phyloP scores from a whole-genome alignment of 805 yeast genomes.

The Cyberlindnera mississippiensis region DNA sequence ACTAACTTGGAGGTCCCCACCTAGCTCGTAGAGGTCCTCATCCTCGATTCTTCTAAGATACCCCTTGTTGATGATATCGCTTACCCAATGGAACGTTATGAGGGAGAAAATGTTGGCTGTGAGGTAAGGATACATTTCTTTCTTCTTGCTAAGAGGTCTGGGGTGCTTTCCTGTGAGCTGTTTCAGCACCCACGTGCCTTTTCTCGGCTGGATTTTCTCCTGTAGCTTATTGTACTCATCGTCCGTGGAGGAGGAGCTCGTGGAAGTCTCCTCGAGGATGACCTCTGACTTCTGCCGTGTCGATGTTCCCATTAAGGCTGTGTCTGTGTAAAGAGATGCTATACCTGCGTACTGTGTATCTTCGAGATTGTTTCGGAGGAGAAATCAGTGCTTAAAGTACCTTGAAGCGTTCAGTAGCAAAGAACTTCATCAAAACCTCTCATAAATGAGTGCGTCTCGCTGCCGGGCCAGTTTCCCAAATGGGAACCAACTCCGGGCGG shows the following conservation, averaged over 20 bases:
- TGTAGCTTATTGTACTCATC: constrained; percentile 8
- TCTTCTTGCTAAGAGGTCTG: constrained; percentile 19
- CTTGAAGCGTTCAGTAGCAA: no score
- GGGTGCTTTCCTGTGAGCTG: constrained; percentile 17
- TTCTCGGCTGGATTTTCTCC: constrained; percentile 16
- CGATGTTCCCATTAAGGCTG: neutral
- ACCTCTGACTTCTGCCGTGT: neutral
- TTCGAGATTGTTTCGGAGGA: no score
- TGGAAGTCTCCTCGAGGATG: neutral
- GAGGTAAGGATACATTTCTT: constrained; percentile 18
- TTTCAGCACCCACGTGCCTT: constrained; percentile 16
- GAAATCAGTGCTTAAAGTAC: no score
- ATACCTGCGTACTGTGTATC: no score
- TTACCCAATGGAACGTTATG: constrained; percentile 23
- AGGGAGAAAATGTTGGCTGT: constrained; percentile 19
- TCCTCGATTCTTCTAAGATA: constrained; percentile 59
- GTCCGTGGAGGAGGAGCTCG: constrained; percentile 1
- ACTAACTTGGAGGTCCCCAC: constrained; percentile 33
- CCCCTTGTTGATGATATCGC: constrained; percentile 36
- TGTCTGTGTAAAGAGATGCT: no score
- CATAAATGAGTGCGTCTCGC: no score
- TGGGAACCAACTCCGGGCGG: no score
- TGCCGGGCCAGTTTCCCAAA: no score
- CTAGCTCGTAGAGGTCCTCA: constrained; percentile 48
- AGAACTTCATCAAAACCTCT: no score